These are phyloP conservation scores for Fusarium solani-melongenae DNA, from an alignment of 2,329 filamentous ascomycete genomes.

Conservation along the genomic window DNA sequence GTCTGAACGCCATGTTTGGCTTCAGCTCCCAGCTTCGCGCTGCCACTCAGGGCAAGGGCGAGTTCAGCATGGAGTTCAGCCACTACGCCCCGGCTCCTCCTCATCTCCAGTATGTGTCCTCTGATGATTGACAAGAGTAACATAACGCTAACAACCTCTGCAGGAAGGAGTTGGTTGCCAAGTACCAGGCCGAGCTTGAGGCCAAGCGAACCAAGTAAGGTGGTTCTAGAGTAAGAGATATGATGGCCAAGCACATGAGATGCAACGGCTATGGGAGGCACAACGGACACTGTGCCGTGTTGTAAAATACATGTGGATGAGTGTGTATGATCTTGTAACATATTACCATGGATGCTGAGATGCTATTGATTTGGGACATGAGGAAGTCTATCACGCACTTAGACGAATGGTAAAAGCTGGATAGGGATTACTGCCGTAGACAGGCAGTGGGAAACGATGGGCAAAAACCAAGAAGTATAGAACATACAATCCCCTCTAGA, in stretches of 20 bases:
- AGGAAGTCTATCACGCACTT: slow-evolving; percentile 32
- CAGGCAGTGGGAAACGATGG: slow-evolving; percentile 22
- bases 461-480: slow-evolving; percentile 27
- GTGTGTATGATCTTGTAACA: slow-evolving; percentile 43
- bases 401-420: slow-evolving; percentile 23
- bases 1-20: slow-evolving; percentile 96
- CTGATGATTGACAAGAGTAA: background rate
- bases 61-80: slow-evolving; percentile 99
- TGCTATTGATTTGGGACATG: slow-evolving; percentile 13
- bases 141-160: slow-evolving; percentile 20
- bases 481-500: slow-evolving; percentile 41
- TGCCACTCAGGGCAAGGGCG: slow-evolving; percentile 96
- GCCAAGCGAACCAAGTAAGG: slow-evolving; percentile 65
- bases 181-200: slow-evolving; percentile 69
- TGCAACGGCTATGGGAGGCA: slow-evolving; percentile 14
- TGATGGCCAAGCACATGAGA: background rate
- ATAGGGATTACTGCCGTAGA: background rate
- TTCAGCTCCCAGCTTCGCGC: slow-evolving; percentile 92
- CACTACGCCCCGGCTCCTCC: slow-evolving; percentile 90
- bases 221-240: background rate
- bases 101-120: slow-evolving; percentile 81
- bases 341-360: slow-evolving; percentile 32
- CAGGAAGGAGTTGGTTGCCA: slow-evolving; percentile 69
- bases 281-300: slow-evolving; percentile 12
- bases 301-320: slow-evolving; percentile 41